Base-by-base conservation (phyloP, 1,284 basidiomycete species). In the Ustilago lituana region DNA sequence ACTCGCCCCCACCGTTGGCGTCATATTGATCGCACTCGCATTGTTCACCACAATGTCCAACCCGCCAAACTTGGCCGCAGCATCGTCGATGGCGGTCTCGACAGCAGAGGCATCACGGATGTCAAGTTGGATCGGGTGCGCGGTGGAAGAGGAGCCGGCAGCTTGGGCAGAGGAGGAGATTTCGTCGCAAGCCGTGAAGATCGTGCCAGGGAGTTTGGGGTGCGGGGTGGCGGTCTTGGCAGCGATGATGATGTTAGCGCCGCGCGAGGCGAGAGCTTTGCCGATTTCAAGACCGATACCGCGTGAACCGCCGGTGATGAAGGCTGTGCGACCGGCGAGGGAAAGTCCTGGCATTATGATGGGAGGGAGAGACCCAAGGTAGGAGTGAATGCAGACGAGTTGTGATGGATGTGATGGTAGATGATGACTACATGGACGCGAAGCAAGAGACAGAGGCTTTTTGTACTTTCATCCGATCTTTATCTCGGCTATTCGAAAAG, bases 11-110 rank as follows among this genome's bases (percentile, higher is more conserved):
- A 56, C 29, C 0, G 79, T 79, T 1, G 72, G 60, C 0, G 64
- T 64, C 56, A 82, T 61, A 12, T 68, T 76, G 58, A 82, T 82
- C 5, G 81, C 81, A 41, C 51, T 37, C 22, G 77, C 80, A 38
- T 82, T 82, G 63, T 82, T 82, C 41, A 82, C 51, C 10, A 82
- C 58, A 15, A 82, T 74, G 37, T 82, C 81, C 11, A 82, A 43
- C 1, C 69, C 72, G 1, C 80, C 80, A 37, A 82, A 80, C 35
- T 53, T 65, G 6, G 29, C 20, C 7, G 58, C 76, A 0, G 73
- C 68, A 15, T 50, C 17, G 6, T 69, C 55, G 29, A 82, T 66
- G 5, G 77, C 79, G 1, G 62, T 44, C 35, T 80, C 58, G 0
- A 82, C 79, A 3, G 67, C 70, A 7, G 40, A 32, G 0, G 59